phyloP scores from a whole-genome alignment of 2,329 filamentous ascomycete genomes.

The Fusarium poae region DNA sequence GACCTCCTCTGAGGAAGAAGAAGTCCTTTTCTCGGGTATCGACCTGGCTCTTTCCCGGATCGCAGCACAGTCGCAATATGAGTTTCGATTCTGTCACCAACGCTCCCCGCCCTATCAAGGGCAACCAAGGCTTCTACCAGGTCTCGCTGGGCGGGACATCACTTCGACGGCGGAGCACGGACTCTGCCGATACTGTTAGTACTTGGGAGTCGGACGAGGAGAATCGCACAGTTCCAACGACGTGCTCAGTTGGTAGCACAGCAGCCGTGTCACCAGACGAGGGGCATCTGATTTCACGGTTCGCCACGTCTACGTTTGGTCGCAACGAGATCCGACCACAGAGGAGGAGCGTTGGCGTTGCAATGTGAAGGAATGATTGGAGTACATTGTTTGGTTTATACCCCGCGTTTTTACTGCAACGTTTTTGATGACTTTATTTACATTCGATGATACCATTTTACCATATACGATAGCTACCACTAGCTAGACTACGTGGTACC shows the following conservation, averaged over 20 bases:
- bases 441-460: slow-evolving; percentile 47
- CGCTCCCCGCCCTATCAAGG: slow-evolving; percentile 64
- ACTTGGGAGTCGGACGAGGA: slow-evolving; percentile 64
- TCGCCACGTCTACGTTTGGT: slow-evolving; percentile 49
- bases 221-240: slow-evolving; percentile 61
- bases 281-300: slow-evolving; percentile 54
- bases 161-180: slow-evolving; percentile 56
- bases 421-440: slow-evolving; percentile 43
- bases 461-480: slow-evolving; percentile 8
- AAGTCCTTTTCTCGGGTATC: slow-evolving; percentile 75
- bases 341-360: slow-evolving; percentile 49
- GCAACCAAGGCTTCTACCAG: slow-evolving; percentile 70
- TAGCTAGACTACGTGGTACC: slow-evolving; percentile 40
- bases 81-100: slow-evolving; percentile 68
- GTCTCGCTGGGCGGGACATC: slow-evolving; percentile 55
- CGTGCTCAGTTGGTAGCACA: slow-evolving; percentile 63
- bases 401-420: slow-evolving; percentile 33
- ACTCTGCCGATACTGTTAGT: slow-evolving; percentile 62
- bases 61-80: slow-evolving; percentile 55
- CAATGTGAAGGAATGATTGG: slow-evolving; percentile 44
- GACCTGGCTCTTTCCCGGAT: slow-evolving; percentile 67
- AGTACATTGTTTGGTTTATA: slow-evolving; percentile 33
- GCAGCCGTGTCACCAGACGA: slow-evolving; percentile 57
- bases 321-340: slow-evolving; percentile 36
- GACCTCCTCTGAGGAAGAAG: slow-evolving; percentile 74